Evolutionary conservation across 805 yeast species (phyloP).

Genomic region (Candida odintsovae): DNA sequence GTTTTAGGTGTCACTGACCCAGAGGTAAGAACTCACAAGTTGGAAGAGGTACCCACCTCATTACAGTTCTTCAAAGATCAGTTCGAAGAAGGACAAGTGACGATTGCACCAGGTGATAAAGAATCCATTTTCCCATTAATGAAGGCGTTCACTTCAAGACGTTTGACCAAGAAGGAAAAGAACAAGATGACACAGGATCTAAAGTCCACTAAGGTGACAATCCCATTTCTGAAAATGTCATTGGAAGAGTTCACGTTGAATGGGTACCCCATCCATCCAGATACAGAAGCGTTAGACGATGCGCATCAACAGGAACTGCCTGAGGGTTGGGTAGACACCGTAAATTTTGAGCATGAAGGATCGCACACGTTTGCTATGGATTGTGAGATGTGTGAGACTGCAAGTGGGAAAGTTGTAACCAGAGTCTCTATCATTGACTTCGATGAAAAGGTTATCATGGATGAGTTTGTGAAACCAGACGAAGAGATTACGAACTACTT

Average conservation of each 20-base stretch:
- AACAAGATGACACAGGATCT: conserved; percentile 28
- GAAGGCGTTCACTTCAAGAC: conserved; percentile 50
- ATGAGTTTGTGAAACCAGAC: conserved; percentile 72
- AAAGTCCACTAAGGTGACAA: conserved; percentile 29
- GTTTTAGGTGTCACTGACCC: conserved; percentile 36
- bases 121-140: conserved; percentile 49
- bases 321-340: conserved; percentile 51
- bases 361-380: conserved; percentile 75
- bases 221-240: conserved; percentile 50
- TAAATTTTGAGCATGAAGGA: conserved; percentile 45
- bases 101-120: conserved; percentile 62
- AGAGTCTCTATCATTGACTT: conserved; percentile 71
- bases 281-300: conserved; percentile 14
- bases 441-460: conserved; percentile 55
- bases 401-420: conserved; percentile 60
- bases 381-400: conserved; percentile 86
- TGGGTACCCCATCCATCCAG: conserved; percentile 59
- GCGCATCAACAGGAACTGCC: conserved; percentile 6
- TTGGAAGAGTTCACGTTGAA: conserved; percentile 41
- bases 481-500: conserved; percentile 73
- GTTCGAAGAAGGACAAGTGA: conserved; percentile 42
- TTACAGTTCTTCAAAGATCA: conserved; percentile 26
- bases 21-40: conserved; percentile 8
- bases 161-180: conserved; percentile 52
- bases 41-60: conserved; percentile 2